Conservation (phyloP, 2,329 filamentous ascomycete genomes). For the Fusarium sp. region DNA sequence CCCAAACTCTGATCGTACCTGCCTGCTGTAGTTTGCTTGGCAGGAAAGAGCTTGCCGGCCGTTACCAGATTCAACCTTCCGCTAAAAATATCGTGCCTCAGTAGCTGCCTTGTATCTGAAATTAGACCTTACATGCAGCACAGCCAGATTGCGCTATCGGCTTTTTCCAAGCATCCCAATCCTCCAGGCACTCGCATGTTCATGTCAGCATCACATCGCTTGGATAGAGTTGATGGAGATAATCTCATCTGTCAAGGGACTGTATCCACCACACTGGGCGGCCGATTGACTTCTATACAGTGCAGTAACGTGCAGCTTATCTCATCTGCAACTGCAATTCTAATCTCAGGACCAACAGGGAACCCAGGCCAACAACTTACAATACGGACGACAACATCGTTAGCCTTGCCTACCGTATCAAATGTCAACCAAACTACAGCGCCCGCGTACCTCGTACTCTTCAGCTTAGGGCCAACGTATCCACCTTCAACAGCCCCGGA, state of each 20-base stretch:
- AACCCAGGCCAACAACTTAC: slow-evolving; percentile 28
- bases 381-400: slow-evolving; percentile 11
- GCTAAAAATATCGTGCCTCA: slow-evolving; percentile 20
- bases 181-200: slow-evolving; percentile 7
- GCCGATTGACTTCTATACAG: slow-evolving; percentile 12
- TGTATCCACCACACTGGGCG: slow-evolving; percentile 14
- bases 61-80: slow-evolving; percentile 10
- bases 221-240: slow-evolving; percentile 7
- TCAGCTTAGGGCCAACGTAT: slow-evolving; percentile 23
- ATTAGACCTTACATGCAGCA: slow-evolving; percentile 1
- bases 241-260: slow-evolving; percentile 22
- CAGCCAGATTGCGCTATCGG: slow-evolving; percentile 6
- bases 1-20: not conserved
- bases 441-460: slow-evolving; percentile 14
- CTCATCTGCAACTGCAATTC: slow-evolving; percentile 7
- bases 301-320: slow-evolving; percentile 18
- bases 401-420: slow-evolving; percentile 30
- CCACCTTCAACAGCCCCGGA: slow-evolving; percentile 9
- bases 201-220: slow-evolving; percentile 23
- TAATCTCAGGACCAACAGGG: slow-evolving; percentile 31
- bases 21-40: not conserved
- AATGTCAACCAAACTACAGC: slow-evolving; percentile 21
- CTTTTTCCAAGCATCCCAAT: slow-evolving; percentile 28
- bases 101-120: not conserved
- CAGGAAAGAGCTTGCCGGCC: slow-evolving; percentile 11